phyloP scores from a whole-genome alignment of 495 filamentous ascomycete species.

The Hypoxylon fragiforme region DNA sequence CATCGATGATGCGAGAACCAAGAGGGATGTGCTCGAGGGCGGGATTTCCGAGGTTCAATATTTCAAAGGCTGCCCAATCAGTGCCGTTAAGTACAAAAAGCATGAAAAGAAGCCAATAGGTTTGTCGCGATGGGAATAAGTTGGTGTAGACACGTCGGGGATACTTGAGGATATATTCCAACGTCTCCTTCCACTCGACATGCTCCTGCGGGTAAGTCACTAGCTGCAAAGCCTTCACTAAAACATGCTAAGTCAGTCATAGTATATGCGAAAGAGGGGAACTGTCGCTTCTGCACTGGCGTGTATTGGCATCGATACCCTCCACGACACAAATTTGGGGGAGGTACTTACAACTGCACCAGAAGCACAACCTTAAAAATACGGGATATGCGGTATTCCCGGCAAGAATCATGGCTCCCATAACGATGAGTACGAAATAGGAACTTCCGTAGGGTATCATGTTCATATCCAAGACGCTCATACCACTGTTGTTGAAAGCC shows the following conservation, averaged over 20 bases:
- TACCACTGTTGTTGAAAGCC: constrained; percentile 83
- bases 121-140: constrained; percentile 74
- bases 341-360: constrained; percentile 59
- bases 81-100: constrained; percentile 76
- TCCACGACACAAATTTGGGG: no score
- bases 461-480: constrained; percentile 82
- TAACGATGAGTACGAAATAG: constrained; percentile 73
- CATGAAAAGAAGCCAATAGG: constrained; percentile 77
- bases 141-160: constrained; percentile 82
- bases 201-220: constrained; percentile 35
- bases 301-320: no score
- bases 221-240: constrained; percentile 35
- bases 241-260: not conserved
- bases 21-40: constrained; percentile 60
- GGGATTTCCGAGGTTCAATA: constrained; percentile 75
- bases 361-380: constrained; percentile 77
- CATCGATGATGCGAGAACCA: constrained; percentile 68
- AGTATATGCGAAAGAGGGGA: no score
- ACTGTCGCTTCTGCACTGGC: no score
- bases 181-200: constrained; percentile 58
- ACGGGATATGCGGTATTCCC: constrained; percentile 82
- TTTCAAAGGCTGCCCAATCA: constrained; percentile 80
- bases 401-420: constrained; percentile 76
- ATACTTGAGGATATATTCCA: constrained; percentile 80
- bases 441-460: constrained; percentile 71